These are phyloP conservation scores for Tetrapyrgos nigripes DNA, from an alignment of 1,284 basidiomycete species.

Conservation along the genomic window DNA sequence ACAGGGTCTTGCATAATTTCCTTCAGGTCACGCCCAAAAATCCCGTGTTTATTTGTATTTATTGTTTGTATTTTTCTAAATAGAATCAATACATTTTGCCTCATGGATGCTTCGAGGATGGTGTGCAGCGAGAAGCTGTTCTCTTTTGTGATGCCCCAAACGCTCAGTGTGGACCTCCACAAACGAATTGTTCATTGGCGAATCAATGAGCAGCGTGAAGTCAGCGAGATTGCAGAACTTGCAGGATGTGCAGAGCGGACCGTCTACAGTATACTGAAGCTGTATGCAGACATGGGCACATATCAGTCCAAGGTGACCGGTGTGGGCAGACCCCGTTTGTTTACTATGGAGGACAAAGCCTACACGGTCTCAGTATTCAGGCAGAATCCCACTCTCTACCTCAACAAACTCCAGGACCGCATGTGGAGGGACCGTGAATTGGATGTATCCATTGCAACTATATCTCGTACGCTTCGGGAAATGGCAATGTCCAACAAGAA, in stretches of 20 bases:
- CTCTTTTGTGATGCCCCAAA: too few relatives aligned
- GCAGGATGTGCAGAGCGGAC: not conserved
- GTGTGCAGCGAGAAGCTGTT: too few relatives aligned
- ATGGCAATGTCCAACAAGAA: slow-evolving; percentile 25
- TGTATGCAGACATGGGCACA: not conserved
- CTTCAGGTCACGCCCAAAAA: too few relatives aligned
- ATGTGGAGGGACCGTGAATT: slow-evolving; percentile 9
- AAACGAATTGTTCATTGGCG: too few relatives aligned
- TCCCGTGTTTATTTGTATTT: too few relatives aligned
- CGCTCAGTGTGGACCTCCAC: too few relatives aligned
- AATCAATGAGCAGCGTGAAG: too few relatives aligned
- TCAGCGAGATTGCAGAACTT: not conserved
- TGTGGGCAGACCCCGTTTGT: not conserved
- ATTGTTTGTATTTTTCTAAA: too few relatives aligned
- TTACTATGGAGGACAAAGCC: slow-evolving; percentile 5
- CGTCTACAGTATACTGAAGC: not conserved
- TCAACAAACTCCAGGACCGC: slow-evolving; percentile 20
- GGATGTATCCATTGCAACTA: slow-evolving; percentile 16
- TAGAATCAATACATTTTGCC: too few relatives aligned
- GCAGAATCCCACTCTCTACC: slow-evolving; percentile 16
- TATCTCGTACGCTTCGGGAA: slow-evolving; percentile 9
- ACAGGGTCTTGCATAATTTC: too few relatives aligned
- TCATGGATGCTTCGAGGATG: too few relatives aligned
- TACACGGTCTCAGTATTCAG: slow-evolving; percentile 9
- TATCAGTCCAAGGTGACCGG: not conserved